These are phyloP conservation scores for Lodderomyces pseudojiufengensis DNA, from an alignment of 1,139 yeast genomes.

Conservation along the genomic window DNA sequence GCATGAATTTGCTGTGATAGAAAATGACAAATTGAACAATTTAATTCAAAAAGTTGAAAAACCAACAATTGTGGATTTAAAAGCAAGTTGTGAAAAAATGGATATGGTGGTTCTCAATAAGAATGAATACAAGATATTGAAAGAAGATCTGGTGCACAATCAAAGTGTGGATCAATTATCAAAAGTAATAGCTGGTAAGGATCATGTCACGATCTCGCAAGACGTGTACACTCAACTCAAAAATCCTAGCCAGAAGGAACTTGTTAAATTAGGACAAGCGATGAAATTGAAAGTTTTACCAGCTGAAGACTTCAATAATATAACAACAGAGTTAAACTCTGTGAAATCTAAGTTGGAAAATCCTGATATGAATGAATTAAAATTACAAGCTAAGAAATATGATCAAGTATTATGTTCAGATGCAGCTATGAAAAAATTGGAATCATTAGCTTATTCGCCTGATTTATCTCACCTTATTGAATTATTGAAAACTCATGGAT, in stretches of 20 bases:
- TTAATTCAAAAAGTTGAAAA: constrained; percentile 25
- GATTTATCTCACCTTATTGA: constrained; percentile 16
- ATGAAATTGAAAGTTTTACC: no score
- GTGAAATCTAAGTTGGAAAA: constrained; percentile 21
- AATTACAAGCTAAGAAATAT: constrained; percentile 7
- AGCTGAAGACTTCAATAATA: no score
- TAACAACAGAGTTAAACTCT: constrained; percentile 14
- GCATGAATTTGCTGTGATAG: constrained; percentile 11
- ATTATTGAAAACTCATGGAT: constrained; percentile 11
- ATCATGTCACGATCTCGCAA: constrained; percentile 20
- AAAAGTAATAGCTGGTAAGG: constrained; percentile 17
- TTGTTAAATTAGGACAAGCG: background rate
- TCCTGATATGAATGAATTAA: constrained; percentile 24
- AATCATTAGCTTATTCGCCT: constrained; percentile 18
- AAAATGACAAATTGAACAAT: constrained; percentile 16
- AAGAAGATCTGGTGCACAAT: constrained; percentile 29
- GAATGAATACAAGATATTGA: constrained; percentile 34
- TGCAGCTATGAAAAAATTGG: constrained; percentile 8
- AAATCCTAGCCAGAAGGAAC: constrained; percentile 14
- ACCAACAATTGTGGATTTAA: constrained; percentile 33
- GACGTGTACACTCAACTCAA: constrained; percentile 16
- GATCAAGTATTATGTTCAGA: no score
- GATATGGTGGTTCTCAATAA: constrained; percentile 34
- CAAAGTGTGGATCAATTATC: constrained; percentile 27
- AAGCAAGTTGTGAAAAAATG: constrained; percentile 32